Conservation (phyloP, 371 early-diverging fungal species). For the Capniomyces stellatus region DNA sequence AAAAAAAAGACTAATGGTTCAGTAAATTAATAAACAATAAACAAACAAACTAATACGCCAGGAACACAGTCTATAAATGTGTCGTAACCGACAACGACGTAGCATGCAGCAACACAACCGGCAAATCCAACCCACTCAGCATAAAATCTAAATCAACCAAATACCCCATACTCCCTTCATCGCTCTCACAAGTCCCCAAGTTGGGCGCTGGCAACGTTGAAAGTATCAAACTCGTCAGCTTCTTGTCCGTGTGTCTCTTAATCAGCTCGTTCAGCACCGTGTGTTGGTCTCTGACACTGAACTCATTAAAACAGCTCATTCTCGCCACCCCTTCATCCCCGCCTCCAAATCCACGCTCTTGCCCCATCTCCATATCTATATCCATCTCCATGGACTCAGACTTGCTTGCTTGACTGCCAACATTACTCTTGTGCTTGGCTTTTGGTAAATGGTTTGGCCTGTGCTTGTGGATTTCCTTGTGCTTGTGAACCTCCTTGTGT, state of each 20-base stretch:
- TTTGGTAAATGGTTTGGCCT: constrained; percentile 10
- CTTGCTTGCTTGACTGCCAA: constrained; percentile 1
- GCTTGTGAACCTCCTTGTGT: no score
- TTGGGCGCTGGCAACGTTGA: constrained; percentile 38
- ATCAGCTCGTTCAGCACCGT: constrained; percentile 37
- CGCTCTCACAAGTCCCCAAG: constrained; percentile 24
- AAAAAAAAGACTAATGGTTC: no score
- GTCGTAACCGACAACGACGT: constrained; percentile 38
- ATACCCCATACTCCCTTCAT: constrained; percentile 23
- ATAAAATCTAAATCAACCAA: constrained; percentile 23
- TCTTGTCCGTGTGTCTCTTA: constrained; percentile 18
- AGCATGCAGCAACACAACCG: constrained; percentile 34
- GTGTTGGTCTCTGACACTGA: constrained; percentile 26
- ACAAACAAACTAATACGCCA: no score
- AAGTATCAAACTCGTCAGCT: constrained; percentile 32
- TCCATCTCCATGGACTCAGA: background rate
- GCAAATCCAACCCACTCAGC: constrained; percentile 29
- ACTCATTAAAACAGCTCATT: constrained; percentile 29
- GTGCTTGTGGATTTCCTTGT: constrained; percentile 6
- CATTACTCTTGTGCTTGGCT: constrained; percentile 8
- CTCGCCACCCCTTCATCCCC: background rate
- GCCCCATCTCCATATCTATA: background rate
- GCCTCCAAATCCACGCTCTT: background rate
- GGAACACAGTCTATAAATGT: no score
- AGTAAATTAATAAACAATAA: no score